A percentile compares a stretch with the other conserved stretches of the same genome.
Evolutionary conservation across 2,329 filamentous ascomycete species (phyloP).

Genomic region (Delphinella strobiligena): DNA sequence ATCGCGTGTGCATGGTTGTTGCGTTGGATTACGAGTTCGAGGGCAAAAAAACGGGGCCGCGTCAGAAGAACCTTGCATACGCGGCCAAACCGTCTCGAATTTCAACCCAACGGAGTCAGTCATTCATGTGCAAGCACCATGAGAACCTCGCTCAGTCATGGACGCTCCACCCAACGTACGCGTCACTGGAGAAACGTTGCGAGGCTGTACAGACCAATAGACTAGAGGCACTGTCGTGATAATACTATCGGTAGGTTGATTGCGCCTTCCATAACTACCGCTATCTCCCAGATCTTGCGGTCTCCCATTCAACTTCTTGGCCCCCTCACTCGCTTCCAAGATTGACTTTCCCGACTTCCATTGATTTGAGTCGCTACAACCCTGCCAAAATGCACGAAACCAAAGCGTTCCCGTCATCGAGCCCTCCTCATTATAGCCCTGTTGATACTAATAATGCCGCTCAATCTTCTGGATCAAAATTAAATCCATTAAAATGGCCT

Average conservation of each 20-base stretch:
- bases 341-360: slow-evolving; percentile 1
- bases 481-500: slow-evolving; percentile 16
- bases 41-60: background rate
- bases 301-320: background rate
- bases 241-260: no score
- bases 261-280: background rate
- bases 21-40: background rate
- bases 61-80: background rate
- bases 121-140: no score
- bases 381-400: slow-evolving; percentile 3
- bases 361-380: background rate
- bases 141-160: no score
- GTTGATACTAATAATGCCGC: background rate
- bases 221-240: no score
- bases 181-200: no score
- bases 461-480: slow-evolving; percentile 12
- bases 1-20: background rate
- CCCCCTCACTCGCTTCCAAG: no score
- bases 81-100: background rate
- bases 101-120: no score
- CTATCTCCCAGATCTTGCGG: background rate
- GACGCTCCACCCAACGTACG: no score
- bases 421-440: background rate
- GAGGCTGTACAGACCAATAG: no score
- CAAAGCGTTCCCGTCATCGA: slow-evolving; percentile 3